Conservation (phyloP, 164 flowering plant genomes). For the Kalanchoe fedtschenkoi region DNA sequence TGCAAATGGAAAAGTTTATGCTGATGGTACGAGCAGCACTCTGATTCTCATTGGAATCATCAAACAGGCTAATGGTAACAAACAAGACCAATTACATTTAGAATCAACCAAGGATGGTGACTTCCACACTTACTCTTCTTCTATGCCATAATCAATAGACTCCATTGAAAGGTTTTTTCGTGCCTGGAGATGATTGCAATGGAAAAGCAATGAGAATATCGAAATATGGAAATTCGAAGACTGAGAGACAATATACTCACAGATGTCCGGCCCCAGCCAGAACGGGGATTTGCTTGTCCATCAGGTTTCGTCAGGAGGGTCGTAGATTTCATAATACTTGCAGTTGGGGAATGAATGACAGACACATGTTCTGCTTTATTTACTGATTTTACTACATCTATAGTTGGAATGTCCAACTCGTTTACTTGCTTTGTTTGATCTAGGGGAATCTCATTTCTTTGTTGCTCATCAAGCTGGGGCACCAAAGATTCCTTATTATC, state of each 20-base stretch:
- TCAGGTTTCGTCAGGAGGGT: slow-evolving; percentile 23
- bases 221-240: neutral
- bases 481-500: slow-evolving; percentile 14
- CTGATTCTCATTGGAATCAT: neutral
- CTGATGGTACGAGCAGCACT: neutral
- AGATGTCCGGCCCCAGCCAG: slow-evolving; percentile 63
- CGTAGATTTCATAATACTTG: slow-evolving; percentile 19
- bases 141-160: slow-evolving; percentile 44
- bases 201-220: neutral
- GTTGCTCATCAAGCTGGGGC: slow-evolving; percentile 15
- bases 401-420: slow-evolving; percentile 14
- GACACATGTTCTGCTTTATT: slow-evolving; percentile 13
- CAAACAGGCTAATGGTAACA: neutral
- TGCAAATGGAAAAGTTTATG: neutral
- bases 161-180: slow-evolving; percentile 79
- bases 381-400: slow-evolving; percentile 17
- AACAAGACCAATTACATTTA: neutral
- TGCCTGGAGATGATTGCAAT: slow-evolving; percentile 33
- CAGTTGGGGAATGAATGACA: slow-evolving; percentile 8
- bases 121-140: slow-evolving; percentile 69
- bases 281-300: slow-evolving; percentile 17
- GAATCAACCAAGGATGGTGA: neutral
- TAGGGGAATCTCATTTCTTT: slow-evolving; percentile 5
- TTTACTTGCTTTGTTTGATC: slow-evolving; percentile 3
- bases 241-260: slow-evolving; percentile 36